phyloP scores from a whole-genome alignment of 1,284 basidiomycete genomes.

The Neotropicomus parvogracilis region DNA sequence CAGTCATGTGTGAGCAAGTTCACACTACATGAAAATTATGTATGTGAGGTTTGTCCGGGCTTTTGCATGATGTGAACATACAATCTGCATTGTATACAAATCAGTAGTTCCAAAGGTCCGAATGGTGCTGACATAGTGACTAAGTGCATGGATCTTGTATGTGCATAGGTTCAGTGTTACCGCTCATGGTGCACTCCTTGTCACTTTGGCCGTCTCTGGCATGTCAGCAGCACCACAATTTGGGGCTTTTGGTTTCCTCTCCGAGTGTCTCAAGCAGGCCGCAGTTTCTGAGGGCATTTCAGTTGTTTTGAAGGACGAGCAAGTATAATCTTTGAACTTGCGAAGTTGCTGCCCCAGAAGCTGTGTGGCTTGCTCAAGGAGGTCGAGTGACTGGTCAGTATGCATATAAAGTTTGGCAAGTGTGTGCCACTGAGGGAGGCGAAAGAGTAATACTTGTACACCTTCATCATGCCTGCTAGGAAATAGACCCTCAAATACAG shows the following conservation, averaged over 20 bases:
- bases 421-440: constrained; percentile 30
- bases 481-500: background rate
- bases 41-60: too few species aligned
- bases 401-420: constrained; percentile 35
- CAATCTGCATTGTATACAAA: constrained; percentile 33
- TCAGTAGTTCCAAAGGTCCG: constrained; percentile 35
- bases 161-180: constrained; percentile 34
- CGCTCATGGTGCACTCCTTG: too few species aligned
- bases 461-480: background rate
- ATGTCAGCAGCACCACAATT: too few species aligned
- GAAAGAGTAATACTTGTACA: background rate
- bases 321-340: background rate
- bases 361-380: background rate
- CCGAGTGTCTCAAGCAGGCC: too few species aligned
- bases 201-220: too few species aligned
- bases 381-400: constrained; percentile 4
- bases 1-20: constrained; percentile 14
- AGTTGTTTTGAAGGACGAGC: background rate
- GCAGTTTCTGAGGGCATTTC: background rate
- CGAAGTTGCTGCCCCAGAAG: background rate
- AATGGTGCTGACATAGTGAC: constrained; percentile 33
- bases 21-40: constrained; percentile 11
- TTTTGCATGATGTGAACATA: too few species aligned
- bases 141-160: constrained; percentile 35
- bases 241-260: too few species aligned